Evolutionary conservation across 805 yeast species (phyloP).

Genomic region (Metschnikowia vanudenii): DNA sequence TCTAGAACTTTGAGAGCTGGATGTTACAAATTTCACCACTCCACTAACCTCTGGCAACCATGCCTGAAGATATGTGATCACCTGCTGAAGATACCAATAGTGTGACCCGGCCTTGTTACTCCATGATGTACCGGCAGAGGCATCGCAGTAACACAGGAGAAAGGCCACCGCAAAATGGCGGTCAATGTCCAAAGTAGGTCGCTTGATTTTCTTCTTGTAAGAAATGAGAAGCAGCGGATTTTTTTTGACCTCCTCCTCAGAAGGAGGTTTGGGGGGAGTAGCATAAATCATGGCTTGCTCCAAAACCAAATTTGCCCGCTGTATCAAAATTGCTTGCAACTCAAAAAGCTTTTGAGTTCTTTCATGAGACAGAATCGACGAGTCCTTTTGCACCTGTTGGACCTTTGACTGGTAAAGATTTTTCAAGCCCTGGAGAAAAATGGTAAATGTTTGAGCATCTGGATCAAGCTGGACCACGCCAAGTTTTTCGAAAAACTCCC

Average conservation of each 20-base stretch:
- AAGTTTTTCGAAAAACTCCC: conserved; percentile 36
- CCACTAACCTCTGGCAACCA: conserved; percentile 37
- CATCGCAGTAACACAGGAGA: conserved; percentile 29
- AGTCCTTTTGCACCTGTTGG: conserved; percentile 15
- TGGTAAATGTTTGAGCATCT: conserved; percentile 38
- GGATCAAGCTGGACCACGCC: conserved; percentile 24
- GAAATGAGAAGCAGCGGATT: conserved; percentile 22
- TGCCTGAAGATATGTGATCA: conserved; percentile 28
- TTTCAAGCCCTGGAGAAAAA: conserved; percentile 36
- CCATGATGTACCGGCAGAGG: conserved; percentile 28
- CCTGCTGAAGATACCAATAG: conserved; percentile 30
- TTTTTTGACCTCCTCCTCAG: conserved; percentile 24
- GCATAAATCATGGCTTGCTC: conserved; percentile 28
- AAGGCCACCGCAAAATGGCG: conserved; percentile 32
- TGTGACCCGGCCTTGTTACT: conserved; percentile 26
- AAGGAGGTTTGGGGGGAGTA: conserved; percentile 36
- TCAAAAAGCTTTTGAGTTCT: conserved; percentile 27
- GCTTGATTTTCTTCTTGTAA: conserved; percentile 15
- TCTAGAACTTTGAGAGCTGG: background rate
- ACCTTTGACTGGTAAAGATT: conserved; percentile 20
- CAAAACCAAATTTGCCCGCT: conserved; percentile 29
- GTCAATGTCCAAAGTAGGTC: conserved; percentile 29
- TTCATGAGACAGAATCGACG: conserved; percentile 17
- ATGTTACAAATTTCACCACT: conserved; percentile 7
- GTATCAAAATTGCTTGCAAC: conserved; percentile 28